Percentiles rank a stretch among this genome's conserved stretches.
Conservation (phyloP, 2,329 filamentous ascomycete genomes). For the Fusarium subglutinans region DNA sequence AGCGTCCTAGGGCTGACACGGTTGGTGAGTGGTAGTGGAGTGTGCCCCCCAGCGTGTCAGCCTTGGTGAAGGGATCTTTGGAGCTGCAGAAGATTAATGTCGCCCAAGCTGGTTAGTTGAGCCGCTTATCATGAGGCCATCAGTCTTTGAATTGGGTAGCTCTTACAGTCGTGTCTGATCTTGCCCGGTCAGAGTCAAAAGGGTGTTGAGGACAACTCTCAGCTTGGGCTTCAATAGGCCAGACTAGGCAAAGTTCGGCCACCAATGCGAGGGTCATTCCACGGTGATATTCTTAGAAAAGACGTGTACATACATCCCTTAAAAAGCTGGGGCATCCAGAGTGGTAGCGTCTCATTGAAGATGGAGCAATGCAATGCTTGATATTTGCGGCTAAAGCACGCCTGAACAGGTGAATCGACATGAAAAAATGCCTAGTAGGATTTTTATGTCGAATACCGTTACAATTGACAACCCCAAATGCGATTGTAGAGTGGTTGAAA, state of each 20-base stretch:
- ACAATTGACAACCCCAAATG: background rate
- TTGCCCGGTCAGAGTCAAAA: background rate
- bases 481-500: background rate
- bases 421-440: background rate
- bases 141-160: constrained; percentile 7
- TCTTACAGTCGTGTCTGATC: background rate
- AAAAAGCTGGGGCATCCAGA: background rate
- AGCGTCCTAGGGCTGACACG: constrained; percentile 43
- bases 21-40: constrained; percentile 23
- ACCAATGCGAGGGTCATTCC: constrained; percentile 22
- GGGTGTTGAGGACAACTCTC: background rate
- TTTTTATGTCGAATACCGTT: background rate
- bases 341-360: background rate
- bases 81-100: constrained; percentile 24
- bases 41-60: constrained; percentile 19
- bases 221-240: constrained; percentile 20
- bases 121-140: background rate
- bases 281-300: constrained; percentile 26
- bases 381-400: background rate
- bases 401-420: background rate
- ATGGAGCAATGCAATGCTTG: background rate
- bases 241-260: constrained; percentile 25
- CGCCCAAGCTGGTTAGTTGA: constrained; percentile 21
- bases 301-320: background rate
- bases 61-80: constrained; percentile 18